phyloP scores from a whole-genome alignment of 805 yeast genomes.

The Huiozyma naganishii region DNA sequence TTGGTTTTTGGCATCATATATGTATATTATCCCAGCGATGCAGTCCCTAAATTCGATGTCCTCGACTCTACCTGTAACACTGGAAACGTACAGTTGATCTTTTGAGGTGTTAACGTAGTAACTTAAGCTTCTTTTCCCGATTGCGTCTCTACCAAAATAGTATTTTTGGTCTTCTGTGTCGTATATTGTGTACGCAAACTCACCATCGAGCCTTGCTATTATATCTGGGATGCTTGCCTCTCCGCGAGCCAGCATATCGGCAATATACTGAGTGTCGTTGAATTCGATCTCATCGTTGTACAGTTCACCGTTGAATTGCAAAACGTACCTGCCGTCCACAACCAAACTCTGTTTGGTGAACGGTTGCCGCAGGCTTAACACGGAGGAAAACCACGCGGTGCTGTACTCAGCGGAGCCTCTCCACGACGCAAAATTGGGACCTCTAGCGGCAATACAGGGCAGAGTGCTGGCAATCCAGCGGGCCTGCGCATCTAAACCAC shows the following conservation, averaged over 20 bases:
- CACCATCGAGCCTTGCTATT: constrained; percentile 53
- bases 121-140: constrained; percentile 73
- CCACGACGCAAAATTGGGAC: constrained; percentile 46
- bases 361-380: constrained; percentile 72
- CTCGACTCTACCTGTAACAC: constrained; percentile 25
- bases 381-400: constrained; percentile 48
- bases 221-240: constrained; percentile 32
- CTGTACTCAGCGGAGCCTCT: constrained; percentile 5
- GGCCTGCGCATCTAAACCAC: too few relatives aligned
- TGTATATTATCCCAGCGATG: constrained; percentile 39
- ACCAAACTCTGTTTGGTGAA: constrained; percentile 62
- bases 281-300: constrained; percentile 47
- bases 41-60: constrained; percentile 35
- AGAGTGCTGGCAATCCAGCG: constrained; percentile 16
- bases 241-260: constrained; percentile 22
- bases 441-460: constrained; percentile 44
- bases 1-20: constrained; percentile 26
- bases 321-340: constrained; percentile 26
- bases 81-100: constrained; percentile 38
- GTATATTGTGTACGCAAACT: constrained; percentile 55
- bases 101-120: constrained; percentile 26
- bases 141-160: constrained; percentile 73
- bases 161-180: constrained; percentile 34
- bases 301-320: constrained; percentile 89
- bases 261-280: constrained; percentile 58